Conservation (phyloP, 2,329 filamentous ascomycete genomes). For the Neonectria ditissima region DNA sequence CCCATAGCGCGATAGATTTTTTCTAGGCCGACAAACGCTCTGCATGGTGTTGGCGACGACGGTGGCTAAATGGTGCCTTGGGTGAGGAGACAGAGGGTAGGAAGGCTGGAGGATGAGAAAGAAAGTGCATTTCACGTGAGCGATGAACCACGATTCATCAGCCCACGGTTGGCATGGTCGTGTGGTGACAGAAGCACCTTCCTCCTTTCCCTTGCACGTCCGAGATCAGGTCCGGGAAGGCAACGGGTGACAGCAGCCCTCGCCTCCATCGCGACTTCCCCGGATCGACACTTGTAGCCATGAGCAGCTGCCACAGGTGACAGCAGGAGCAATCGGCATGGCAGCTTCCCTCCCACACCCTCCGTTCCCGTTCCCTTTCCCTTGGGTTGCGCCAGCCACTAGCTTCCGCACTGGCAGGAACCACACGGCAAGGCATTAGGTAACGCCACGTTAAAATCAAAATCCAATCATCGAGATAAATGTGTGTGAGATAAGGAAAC, state of each 20-base stretch:
- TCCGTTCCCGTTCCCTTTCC: not conserved
- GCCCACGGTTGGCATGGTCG: not conserved
- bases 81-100: not conserved
- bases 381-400: not conserved
- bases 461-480: constrained; percentile 8
- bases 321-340: constrained; percentile 4
- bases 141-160: not conserved
- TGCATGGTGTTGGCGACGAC: not conserved
- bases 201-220: not conserved
- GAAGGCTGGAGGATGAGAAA: not conserved
- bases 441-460: constrained; percentile 22
- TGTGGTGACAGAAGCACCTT: not conserved
- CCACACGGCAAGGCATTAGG: constrained; percentile 16
- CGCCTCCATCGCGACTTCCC: constrained; percentile 28
- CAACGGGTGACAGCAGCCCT: constrained; percentile 4
- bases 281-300: constrained; percentile 15
- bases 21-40: not conserved
- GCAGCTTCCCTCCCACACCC: not conserved
- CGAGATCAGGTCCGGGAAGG: not conserved
- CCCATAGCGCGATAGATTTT: not conserved
- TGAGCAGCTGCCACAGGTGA: constrained; percentile 1
- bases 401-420: constrained; percentile 3
- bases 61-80: not conserved
- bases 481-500: constrained; percentile 19
- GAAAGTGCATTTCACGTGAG: not conserved